Base-by-base conservation (phyloP, 2,329 filamentous ascomycete genomes). In the Mycosphaerella sp. region DNA sequence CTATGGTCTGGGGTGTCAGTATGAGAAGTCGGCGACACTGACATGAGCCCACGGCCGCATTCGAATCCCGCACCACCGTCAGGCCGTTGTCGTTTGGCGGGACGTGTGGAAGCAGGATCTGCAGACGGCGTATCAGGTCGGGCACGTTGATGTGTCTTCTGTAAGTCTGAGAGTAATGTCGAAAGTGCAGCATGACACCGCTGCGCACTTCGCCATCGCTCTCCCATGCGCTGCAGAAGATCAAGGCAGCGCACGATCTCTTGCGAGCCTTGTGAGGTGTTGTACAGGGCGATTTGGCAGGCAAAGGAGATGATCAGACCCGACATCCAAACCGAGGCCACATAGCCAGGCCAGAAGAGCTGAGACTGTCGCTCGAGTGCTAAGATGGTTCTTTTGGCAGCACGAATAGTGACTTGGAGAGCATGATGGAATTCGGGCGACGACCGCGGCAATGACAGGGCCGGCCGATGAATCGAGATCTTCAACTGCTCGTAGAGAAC, bases 311-410 rank as follows among this genome's bases (percentile, higher is more conserved):
- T 56, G 4, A 71, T 66, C 1, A 73, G 60, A 6, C 71, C 70
- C 6, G 68, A 65, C 68, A 72, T 73, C 70, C 70, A 73, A 0
- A 63, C 58, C 1, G 69, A 66, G 0, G 70, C 69, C 26, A 72
- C 58, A 9, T 66, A 67, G 0, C 68, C 67, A 0, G 70, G 70
- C 70, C 70, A 72, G 41, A 61, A 62, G 9, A 64, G 44, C 23
- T 58, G 58, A 6, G 45, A 50, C 43, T 61, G 61, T n/a, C 48
- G 46, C 12, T 60, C 57, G 32, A 69, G 36, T 0, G 59, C 55
- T n/a, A 68, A 59, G 21, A 71, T 69, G 12, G 59, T 58, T 9
- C 61, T 61, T 17, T 65, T 64, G 6, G 67, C 66, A 45, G 62
- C 62, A 26, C 60, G 59, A 2, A 71, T 59, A 4, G 64, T 66